Base-by-base conservation (phyloP, 768 basidiomycete genomes). In the Trametes elegans region DNA sequence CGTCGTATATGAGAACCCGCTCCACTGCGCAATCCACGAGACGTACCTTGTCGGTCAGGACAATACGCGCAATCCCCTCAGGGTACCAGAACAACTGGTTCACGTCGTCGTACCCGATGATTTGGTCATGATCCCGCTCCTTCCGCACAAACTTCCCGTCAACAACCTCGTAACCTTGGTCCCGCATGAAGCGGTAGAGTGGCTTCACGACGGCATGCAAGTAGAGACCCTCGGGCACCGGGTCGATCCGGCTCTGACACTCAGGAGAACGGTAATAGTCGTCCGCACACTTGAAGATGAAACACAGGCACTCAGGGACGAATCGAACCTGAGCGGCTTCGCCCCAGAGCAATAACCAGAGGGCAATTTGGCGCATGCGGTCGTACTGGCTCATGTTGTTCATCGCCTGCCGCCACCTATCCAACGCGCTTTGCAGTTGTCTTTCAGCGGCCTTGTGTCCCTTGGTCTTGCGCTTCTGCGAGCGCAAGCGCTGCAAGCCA, bases 71-170 rank as follows among this genome's bases (percentile, higher is more conserved):
- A 64, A 99, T 94, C 28, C 97, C 97, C 61, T 99, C 97, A 3
- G 96, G 97, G 70, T 98, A 99, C 97, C 96, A 99, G 73, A 99
- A 99, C 42, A 99, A 74, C 70, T 99, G 96, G 69, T 99, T 99
- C 59, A 98, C 88, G 72, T 99, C 97, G 70, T 99, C 97, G 66
- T 99, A 99, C 4, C 97, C 97, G 66, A 99, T 96, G 65, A 98
- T 94, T 58, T 85, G 79, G 44, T 92, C 85, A 67, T 98, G 97
- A 66, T 99, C 97, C 68, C 78, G 79, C 77, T 99, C 97, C 66
- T 90, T 80, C 66, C 93, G 80, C 38, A 98, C 88, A 70, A 96
- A 98, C 72, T 92, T 92, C 32, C 93, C 93, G 65, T 98, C 96
- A 21, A 91, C 79, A 34, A 97, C 89, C 71, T 99, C 96, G 69